Conservation (phyloP, 768 basidiomycete genomes). For the Lactarius psammicola region DNA sequence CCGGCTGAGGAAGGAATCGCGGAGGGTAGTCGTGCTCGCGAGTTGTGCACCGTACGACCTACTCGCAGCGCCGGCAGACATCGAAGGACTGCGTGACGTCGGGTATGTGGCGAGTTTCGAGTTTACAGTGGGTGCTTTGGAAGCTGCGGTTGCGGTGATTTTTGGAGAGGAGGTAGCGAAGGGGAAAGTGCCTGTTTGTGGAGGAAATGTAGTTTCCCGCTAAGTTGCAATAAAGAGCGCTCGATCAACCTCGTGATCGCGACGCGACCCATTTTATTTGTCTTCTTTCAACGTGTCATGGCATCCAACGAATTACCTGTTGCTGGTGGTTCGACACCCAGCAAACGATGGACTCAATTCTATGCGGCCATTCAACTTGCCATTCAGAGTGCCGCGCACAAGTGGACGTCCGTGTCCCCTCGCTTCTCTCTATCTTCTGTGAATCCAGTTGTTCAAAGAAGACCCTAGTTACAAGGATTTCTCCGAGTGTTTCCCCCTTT, state of each 20-base stretch:
- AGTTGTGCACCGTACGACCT: constrained; percentile 71
- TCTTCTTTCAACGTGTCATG: constrained; percentile 27
- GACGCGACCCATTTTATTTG: neutral
- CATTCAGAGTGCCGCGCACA: constrained; percentile 50
- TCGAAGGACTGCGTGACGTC: constrained; percentile 30
- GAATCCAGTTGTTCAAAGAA: neutral
- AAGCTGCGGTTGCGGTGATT: constrained; percentile 43
- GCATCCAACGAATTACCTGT: too few species aligned
- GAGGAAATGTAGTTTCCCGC: constrained; percentile 8
- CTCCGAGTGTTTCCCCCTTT: constrained; percentile 40
- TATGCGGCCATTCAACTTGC: constrained; percentile 53
- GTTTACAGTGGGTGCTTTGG: constrained; percentile 53
- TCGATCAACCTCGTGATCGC: constrained; percentile 14
- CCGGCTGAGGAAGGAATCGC: constrained; percentile 25
- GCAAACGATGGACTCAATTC: constrained; percentile 52
- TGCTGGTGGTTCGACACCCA: constrained; percentile 30
- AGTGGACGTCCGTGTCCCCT: constrained; percentile 48
- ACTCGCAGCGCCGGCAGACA: constrained; percentile 32
- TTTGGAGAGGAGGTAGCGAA: constrained; percentile 39
- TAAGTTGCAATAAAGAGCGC: neutral
- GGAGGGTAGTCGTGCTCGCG: constrained; percentile 49
- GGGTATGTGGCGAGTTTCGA: constrained; percentile 56
- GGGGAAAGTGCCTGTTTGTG: constrained; percentile 36
- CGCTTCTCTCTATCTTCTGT: neutral
- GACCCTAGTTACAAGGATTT: constrained; percentile 47